A percentile compares a stretch with the other conserved stretches of the same genome.
phyloP scores from a whole-genome alignment of 345 rosid genomes.

The Schrenkiella parvula region DNA sequence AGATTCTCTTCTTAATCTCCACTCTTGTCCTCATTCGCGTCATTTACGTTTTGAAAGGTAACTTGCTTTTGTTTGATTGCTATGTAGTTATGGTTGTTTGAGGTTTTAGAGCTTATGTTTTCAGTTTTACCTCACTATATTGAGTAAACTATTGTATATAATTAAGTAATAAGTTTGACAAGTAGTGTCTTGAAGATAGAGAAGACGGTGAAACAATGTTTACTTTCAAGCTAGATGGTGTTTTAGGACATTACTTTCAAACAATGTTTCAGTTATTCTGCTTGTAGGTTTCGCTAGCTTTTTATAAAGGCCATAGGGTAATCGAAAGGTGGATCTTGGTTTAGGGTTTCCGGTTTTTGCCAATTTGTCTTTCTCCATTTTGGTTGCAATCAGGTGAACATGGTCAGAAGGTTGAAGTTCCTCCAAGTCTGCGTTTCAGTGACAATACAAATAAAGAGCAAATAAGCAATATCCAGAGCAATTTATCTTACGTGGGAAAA shows the following conservation, averaged over 20 bases:
- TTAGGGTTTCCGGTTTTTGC: neutral
- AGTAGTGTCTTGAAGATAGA: too few species aligned
- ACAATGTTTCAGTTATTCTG: too few species aligned
- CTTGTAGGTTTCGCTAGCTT: too few species aligned
- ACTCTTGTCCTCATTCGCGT: conserved; percentile 64
- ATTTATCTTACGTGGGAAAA: neutral
- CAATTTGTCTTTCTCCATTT: neutral
- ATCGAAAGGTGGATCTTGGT: neutral
- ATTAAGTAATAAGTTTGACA: too few species aligned
- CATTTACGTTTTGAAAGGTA: conserved; percentile 66
- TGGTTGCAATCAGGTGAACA: conserved; percentile 45
- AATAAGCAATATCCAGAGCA: neutral
- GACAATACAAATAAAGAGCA: conserved; percentile 1
- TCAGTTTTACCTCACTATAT: neutral
- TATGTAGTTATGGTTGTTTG: neutral
- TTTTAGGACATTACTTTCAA: too few species aligned
- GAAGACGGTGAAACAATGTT: too few species aligned
- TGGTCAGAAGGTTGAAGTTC: conserved; percentile 36
- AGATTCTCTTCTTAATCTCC: conserved; percentile 65
- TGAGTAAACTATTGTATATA: too few species aligned
- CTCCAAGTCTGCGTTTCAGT: conserved; percentile 31
- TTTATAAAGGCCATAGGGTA: neutral
- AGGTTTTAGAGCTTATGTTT: neutral
- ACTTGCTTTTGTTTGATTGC: neutral
- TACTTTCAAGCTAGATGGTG: too few species aligned